Conservation (phyloP, 2,329 filamentous ascomycete genomes). For the Fusarium marasasianum region DNA sequence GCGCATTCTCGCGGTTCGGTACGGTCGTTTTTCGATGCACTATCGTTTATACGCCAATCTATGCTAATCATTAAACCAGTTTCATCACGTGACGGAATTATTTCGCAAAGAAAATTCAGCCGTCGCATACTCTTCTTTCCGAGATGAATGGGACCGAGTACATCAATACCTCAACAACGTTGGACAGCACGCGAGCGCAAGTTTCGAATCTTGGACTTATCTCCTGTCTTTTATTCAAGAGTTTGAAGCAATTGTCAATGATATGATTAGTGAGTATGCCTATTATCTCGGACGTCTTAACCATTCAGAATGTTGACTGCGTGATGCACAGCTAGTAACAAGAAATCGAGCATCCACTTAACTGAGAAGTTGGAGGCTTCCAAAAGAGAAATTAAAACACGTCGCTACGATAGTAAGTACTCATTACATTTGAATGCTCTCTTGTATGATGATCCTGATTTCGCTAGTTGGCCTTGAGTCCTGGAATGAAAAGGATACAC, state of each 20-base stretch:
- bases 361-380: not conserved
- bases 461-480: too few species aligned
- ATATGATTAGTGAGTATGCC: not conserved
- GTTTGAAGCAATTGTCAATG: rapidly evolving
- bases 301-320: not conserved
- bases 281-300: rapidly evolving
- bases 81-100: not conserved
- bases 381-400: not conserved
- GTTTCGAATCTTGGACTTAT: not conserved
- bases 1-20: not conserved
- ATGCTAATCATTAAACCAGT: not conserved
- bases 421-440: not conserved
- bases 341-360: not conserved
- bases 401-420: not conserved
- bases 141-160: not conserved
- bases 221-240: not conserved
- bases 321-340: not conserved
- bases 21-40: not conserved
- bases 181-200: not conserved
- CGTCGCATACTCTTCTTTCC: not conserved
- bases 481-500: too few species aligned
- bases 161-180: not conserved
- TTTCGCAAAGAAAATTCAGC: not conserved
- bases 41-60: rapidly evolving
- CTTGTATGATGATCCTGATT: not conserved